Evolutionary conservation across 2,329 filamentous ascomycete genomes (phyloP).

Genomic region (Ophiostoma sp.): DNA sequence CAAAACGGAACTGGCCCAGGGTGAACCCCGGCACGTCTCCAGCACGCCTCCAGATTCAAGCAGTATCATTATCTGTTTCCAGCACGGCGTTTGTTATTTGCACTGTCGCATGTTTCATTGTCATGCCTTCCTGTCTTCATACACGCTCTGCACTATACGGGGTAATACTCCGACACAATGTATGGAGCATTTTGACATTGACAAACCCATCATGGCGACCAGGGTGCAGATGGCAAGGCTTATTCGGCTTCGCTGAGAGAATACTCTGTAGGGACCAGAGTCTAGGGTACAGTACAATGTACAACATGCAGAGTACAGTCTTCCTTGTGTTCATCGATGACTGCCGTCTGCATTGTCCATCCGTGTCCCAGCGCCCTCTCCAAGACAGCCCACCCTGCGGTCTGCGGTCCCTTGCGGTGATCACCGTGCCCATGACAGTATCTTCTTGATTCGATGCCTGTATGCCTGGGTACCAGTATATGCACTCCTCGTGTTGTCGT

Average conservation of each 20-base stretch:
- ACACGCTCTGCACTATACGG: neutral
- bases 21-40: neutral
- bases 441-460: neutral
- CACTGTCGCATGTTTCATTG: neutral
- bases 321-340: neutral
- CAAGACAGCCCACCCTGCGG: neutral
- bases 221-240: constrained; percentile 10
- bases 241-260: neutral
- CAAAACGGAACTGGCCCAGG: neutral
- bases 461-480: neutral
- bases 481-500: constrained; percentile 8
- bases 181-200: neutral
- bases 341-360: neutral
- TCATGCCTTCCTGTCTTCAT: constrained; percentile 5
- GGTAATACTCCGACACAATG: neutral
- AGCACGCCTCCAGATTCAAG: neutral
- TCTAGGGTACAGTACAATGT: neutral
- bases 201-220: neutral
- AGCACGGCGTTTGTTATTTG: neutral
- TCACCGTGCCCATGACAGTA: neutral
- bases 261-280: neutral
- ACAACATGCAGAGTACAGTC: neutral
- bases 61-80: neutral
- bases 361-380: neutral
- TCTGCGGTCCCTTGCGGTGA: neutral